Base-by-base conservation (phyloP, 176 grass and related monocot genomes). In the Saccharum officinarum region DNA sequence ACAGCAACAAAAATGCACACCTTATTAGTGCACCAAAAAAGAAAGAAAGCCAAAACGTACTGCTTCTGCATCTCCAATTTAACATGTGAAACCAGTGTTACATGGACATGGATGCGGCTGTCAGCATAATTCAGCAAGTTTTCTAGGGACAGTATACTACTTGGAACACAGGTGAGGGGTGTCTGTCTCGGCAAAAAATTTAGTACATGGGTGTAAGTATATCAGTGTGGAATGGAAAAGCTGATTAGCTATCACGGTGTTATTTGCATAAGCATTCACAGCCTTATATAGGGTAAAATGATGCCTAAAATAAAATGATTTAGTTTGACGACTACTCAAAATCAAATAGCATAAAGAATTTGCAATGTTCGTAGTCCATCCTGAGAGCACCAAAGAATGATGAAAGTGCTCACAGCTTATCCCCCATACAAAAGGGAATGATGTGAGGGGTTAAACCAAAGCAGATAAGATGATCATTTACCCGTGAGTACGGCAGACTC, bases 401-500 rank as follows among this genome's bases (percentile, higher is more conserved):
- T 31, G 50, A 80, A 80, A 20, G n/a, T 68, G 28, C 34, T 50
- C 17, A 67, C 6, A 49, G 63, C 5, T 28, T 28, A 50, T 49
- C 41, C 41, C 26, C 8, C 61, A 62, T 64, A 45, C n/a, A 79
- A 31, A 63, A 18, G 5, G 26, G 23, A 45, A 66, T 33, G 15
- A 46, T 79, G 28, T 8, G 42, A 1, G 3, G 59, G 25, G 38
- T 80, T 62, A 34, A 80, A 77, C 34, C 22, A 39, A 60, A 8
- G 36, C 37, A 42, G 8, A 80, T 47, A 38, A 63, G 28, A 14
- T 3, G 47, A 59, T 39, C 72, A 62, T 86, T 92, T 89, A 97
- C 95, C 95, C 69, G 22, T 92, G 93, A 98, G 91, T 91, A 82
- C 91, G 92, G 96, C 96, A 94, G 93, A 95, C 93, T 98, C 96